A percentile compares a stretch with the other conserved stretches of the same genome.
Evolutionary conservation across 345 rosid species (phyloP).

Genomic region (Gossypium australe): DNA sequence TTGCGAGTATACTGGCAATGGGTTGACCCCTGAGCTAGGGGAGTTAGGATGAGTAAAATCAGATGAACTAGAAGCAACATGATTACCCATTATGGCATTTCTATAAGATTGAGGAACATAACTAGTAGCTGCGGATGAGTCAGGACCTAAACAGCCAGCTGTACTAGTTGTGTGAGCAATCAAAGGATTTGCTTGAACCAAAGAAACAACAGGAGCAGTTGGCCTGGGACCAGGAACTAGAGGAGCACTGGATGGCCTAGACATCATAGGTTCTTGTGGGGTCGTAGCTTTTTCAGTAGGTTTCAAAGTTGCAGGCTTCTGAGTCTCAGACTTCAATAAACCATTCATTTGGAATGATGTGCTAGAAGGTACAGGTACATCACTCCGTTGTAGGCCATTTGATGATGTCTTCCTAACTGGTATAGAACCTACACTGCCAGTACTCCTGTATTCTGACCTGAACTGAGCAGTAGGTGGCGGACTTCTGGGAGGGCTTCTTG

Average conservation of each 20-base stretch:
- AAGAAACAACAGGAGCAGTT: constrained; percentile 46
- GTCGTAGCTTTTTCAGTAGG: constrained; percentile 33
- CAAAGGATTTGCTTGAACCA: constrained; percentile 49
- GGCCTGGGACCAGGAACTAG: constrained; percentile 52
- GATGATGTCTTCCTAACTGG: constrained; percentile 37
- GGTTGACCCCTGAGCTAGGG: constrained; percentile 41
- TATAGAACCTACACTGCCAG: constrained; percentile 28
- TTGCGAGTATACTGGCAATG: constrained; percentile 39
- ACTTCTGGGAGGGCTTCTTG: constrained; percentile 41
- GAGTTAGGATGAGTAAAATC: constrained; percentile 45
- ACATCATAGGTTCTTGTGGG: constrained; percentile 43
- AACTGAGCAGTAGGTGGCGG: constrained; percentile 26
- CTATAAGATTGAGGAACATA: constrained; percentile 70
- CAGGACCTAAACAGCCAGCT: constrained; percentile 70
- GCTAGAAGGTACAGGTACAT: constrained; percentile 29
- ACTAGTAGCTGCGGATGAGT: constrained; percentile 42
- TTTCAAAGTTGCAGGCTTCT: constrained; percentile 36
- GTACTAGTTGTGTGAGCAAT: constrained; percentile 83
- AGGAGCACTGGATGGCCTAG: constrained; percentile 93
- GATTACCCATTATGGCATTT: constrained; percentile 73
- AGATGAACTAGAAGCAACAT: constrained; percentile 49
- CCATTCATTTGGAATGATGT: constrained; percentile 24
- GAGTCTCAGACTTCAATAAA: constrained; percentile 39
- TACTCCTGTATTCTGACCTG: constrained; percentile 42
- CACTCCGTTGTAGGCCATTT: constrained; percentile 37